Evolutionary conservation across 805 yeast species (phyloP), one percentile per base, ranked within the genome.

Genomic region (Suhomyces kilbournensis): DNA sequence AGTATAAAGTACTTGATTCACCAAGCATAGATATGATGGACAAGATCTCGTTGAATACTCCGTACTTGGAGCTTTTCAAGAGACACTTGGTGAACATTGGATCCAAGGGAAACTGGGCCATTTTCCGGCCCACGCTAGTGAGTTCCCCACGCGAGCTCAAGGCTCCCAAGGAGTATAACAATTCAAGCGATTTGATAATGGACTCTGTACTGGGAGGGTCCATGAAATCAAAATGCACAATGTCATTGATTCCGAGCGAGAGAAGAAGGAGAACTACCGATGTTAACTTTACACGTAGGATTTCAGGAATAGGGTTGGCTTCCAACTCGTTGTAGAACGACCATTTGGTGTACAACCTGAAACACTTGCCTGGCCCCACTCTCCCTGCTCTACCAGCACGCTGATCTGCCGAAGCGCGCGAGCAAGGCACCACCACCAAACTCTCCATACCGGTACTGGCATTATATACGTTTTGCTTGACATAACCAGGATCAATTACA

Each of bases 21-120:
- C 90, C 87, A 23, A 94, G 69, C 93, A 93, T 89, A 0, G 97
- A 78, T 10, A 91, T 80, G 10, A 94, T 82, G 0, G 90, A 81
- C 17, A 91, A 63, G 2, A 90, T 77, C 55, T 89, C 94, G 2
- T 78, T 78, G 2, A 85, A 76, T 47, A 96, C 91, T 0, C 80
- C 74, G 48, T 75, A 76, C 12, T 76, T 76, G 0, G 80, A 81
- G 47, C 96, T 84, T 1, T 83, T 72, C 10, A 93, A 67, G 30
- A 94, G 65, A 6, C 85, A 83, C 64, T 88, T 90, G 7, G 97
- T 85, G 61, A 91, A 77, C 77, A 89, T 89, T 3, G 97, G 97
- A 59, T 90, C 96, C 56, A 92, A 80, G 0, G 99, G 99, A 60
- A 92, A 89, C 53, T 86, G 90, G 1, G 97, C 86, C 97, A 94